These are phyloP conservation scores for Raddia guianensis DNA, from an alignment of 176 grass and related monocot genomes.

Conservation along the genomic window DNA sequence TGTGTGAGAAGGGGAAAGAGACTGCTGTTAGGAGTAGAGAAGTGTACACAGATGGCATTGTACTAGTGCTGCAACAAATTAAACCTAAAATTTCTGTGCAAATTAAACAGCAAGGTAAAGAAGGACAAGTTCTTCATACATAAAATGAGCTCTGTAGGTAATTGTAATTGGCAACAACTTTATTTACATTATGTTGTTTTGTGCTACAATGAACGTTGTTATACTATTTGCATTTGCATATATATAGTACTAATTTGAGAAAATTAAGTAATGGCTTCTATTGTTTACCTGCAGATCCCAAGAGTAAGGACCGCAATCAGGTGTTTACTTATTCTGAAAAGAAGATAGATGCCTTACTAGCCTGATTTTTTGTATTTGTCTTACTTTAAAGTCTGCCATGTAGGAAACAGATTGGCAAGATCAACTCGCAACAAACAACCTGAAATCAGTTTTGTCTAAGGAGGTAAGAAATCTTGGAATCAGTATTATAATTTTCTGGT, in stretches of 20 bases:
- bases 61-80: not conserved
- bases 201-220: not conserved
- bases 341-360: not conserved
- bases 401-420: constrained; percentile 69
- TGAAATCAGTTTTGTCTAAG: constrained; percentile 86
- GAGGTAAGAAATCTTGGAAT: constrained; percentile 57
- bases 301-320: constrained; percentile 50
- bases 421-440: constrained; percentile 54
- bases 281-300: constrained; percentile 62
- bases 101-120: not conserved
- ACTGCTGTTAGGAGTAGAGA: not conserved
- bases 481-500: not conserved
- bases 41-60: not conserved
- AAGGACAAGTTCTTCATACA: not conserved
- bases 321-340: constrained; percentile 42
- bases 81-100: not conserved
- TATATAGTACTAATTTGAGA: constrained; percentile 13
- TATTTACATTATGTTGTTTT: not conserved
- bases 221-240: constrained; percentile 1
- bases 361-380: constrained; percentile 22
- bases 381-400: constrained; percentile 37
- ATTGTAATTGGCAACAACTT: not conserved
- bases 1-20: not conserved
- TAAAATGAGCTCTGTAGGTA: not conserved
- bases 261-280: constrained; percentile 14